phyloP scores from a whole-genome alignment of 371 early-diverging fungal genomes.

The Mortierella sp. region DNA sequence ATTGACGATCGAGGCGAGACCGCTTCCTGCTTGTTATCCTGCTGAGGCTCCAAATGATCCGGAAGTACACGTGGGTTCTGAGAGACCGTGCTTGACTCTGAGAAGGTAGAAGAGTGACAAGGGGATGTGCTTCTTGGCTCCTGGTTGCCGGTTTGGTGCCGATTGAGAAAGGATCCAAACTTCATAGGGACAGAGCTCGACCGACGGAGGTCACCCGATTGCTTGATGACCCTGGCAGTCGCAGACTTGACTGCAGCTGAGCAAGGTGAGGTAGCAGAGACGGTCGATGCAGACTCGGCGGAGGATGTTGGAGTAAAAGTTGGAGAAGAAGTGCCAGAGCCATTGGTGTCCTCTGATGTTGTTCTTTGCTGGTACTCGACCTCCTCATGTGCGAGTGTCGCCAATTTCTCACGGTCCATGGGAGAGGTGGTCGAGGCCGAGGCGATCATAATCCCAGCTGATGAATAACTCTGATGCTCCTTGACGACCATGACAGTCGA shows the following conservation, averaged over 20 bases:
- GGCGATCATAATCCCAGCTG: background rate
- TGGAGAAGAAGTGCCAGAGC: conserved; percentile 31
- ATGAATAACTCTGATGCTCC: background rate
- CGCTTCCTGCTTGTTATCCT: background rate
- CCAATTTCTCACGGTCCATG: background rate
- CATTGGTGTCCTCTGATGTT: conserved; percentile 37
- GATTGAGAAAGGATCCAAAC: conserved; percentile 34
- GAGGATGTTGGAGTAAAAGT: background rate
- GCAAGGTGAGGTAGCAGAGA: background rate
- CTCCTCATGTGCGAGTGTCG: conserved; percentile 28
- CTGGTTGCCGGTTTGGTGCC: conserved; percentile 19
- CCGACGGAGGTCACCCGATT: conserved; percentile 21
- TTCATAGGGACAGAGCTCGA: conserved; percentile 38
- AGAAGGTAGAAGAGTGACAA: conserved; percentile 30
- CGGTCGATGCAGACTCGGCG: background rate
- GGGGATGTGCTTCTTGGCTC: background rate
- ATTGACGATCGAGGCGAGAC: conserved; percentile 19
- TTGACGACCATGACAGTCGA: background rate
- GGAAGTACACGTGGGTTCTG: conserved; percentile 18
- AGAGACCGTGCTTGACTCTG: conserved; percentile 24
- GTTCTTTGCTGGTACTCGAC: conserved; percentile 31
- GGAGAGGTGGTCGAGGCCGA: background rate
- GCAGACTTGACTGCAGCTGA: conserved; percentile 1
- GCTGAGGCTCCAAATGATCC: conserved; percentile 8
- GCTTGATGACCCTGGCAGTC: background rate